Percentiles rank a stretch among this genome's conserved stretches.
phyloP scores from a whole-genome alignment of 1,284 basidiomycete genomes.

The Polyporus tsugae region DNA sequence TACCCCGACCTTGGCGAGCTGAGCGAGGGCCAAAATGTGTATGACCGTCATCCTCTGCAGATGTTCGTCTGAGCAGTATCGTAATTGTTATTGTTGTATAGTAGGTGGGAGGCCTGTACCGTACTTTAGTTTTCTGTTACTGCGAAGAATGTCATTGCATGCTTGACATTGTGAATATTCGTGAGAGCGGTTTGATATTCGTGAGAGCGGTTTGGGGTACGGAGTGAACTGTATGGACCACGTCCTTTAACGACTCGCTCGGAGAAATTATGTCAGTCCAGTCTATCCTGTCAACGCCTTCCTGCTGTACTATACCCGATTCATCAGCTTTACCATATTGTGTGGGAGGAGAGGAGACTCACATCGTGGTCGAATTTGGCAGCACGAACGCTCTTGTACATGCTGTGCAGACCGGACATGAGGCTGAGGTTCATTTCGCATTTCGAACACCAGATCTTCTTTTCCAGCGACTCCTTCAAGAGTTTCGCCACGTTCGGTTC shows the following conservation, averaged over 20 bases:
- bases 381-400: conserved; percentile 1
- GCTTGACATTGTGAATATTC: neutral
- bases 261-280: neutral
- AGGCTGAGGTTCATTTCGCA: conserved; percentile 15
- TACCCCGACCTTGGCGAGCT: conserved; percentile 91
- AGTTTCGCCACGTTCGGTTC: conserved; percentile 6
- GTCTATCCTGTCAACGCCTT: neutral
- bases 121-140: conserved; percentile 15
- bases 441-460: conserved; percentile 17
- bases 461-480: conserved; percentile 12
- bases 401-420: conserved; percentile 11
- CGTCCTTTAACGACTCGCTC: neutral
- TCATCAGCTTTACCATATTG: neutral
- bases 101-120: conserved; percentile 19
- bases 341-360: neutral
- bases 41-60: conserved; percentile 86
- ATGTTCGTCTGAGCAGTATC: conserved; percentile 68
- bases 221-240: neutral
- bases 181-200: neutral
- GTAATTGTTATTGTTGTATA: conserved; percentile 28
- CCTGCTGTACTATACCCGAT: conserved; percentile 1
- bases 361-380: conserved; percentile 14
- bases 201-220: neutral
- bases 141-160: neutral
- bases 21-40: conserved; percentile 89